Conservation (phyloP, 2,329 filamentous ascomycete species). For the Cladorrhinum sp. region DNA sequence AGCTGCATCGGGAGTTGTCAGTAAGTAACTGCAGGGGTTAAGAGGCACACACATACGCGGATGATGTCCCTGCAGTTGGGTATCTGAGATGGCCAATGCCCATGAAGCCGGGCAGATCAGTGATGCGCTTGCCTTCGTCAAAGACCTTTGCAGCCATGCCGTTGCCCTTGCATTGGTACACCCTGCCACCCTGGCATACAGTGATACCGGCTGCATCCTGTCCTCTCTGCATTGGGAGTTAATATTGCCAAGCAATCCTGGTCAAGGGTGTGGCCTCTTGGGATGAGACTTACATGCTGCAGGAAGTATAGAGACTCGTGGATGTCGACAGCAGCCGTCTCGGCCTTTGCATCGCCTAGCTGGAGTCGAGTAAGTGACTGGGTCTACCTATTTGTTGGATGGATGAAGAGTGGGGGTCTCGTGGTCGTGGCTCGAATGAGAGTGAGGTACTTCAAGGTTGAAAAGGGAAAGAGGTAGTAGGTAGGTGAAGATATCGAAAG, state of each 20-base stretch:
- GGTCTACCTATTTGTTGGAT: no score
- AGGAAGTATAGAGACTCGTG: slow-evolving; percentile 69
- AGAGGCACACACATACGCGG: slow-evolving; percentile 28
- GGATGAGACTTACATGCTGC: slow-evolving; percentile 40
- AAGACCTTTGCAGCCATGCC: slow-evolving; percentile 86
- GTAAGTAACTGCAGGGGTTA: background rate
- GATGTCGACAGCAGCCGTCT: slow-evolving; percentile 58
- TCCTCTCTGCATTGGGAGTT: slow-evolving; percentile 46
- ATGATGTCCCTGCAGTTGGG: slow-evolving; percentile 79
- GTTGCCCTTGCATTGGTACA: slow-evolving; percentile 87
- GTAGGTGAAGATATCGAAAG: background rate
- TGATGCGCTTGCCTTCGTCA: slow-evolving; percentile 69
- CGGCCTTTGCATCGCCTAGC: background rate
- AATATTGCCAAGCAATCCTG: background rate
- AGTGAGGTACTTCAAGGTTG: background rate
- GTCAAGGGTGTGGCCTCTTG: background rate
- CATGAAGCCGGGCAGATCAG: slow-evolving; percentile 79
- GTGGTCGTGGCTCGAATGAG: no score
- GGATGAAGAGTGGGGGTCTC: no score
- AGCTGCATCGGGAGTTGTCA: slow-evolving; percentile 44
- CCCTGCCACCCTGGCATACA: slow-evolving; percentile 68
- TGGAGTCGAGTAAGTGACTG: background rate
- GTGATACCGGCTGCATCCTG: slow-evolving; percentile 89
- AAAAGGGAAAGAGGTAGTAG: background rate
- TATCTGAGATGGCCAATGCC: slow-evolving; percentile 84